phyloP scores from a whole-genome alignment of 1,284 basidiomycete genomes.

The Volvariella volvacea region DNA sequence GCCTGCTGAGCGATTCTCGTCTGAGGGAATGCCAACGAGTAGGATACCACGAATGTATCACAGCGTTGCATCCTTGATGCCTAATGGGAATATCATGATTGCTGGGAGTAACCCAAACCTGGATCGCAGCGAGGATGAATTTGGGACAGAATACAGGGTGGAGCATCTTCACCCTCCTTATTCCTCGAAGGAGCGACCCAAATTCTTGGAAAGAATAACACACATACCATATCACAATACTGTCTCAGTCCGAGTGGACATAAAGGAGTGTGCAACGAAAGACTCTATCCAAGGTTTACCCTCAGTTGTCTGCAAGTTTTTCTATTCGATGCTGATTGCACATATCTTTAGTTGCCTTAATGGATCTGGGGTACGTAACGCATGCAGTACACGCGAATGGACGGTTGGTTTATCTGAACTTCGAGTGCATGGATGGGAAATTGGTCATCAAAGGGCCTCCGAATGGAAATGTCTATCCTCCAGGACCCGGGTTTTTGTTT shows the following conservation, averaged over 20 bases:
- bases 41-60: conserved; percentile 80
- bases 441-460: conserved; percentile 55
- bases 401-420: conserved; percentile 62
- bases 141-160: conserved; percentile 75
- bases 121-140: conserved; percentile 62
- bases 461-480: conserved; percentile 60
- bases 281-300: conserved; percentile 5
- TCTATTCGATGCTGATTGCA: background rate
- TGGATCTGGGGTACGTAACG: conserved; percentile 76
- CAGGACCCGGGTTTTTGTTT: conserved; percentile 77
- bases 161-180: conserved; percentile 75
- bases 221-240: conserved; percentile 20
- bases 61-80: conserved; percentile 68
- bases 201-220: conserved; percentile 30
- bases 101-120: conserved; percentile 82
- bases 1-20: conserved; percentile 56
- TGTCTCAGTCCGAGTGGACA: conserved; percentile 28
- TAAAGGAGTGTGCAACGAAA: conserved; percentile 35
- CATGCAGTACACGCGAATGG: conserved; percentile 76
- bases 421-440: conserved; percentile 26
- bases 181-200: conserved; percentile 51
- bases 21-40: conserved; percentile 57
- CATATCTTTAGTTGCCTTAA: conserved; percentile 51
- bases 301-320: no score
- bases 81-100: conserved; percentile 66